Evolutionary conservation across 2,329 filamentous ascomycete genomes (phyloP).

Genomic region (Leptographium wingfieldii): DNA sequence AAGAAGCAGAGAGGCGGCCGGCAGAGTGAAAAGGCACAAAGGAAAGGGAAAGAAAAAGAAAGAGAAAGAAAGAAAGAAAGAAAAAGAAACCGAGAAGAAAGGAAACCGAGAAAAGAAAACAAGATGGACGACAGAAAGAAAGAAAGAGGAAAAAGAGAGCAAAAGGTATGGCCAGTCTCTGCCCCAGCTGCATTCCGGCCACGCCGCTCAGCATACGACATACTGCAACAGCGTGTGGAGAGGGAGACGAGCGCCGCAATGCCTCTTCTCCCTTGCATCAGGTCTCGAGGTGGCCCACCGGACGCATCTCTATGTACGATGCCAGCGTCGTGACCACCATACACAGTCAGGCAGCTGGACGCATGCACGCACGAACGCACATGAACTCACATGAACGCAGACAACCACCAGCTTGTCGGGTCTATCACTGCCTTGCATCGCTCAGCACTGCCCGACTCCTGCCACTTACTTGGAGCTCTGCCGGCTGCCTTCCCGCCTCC

Average conservation of each 20-base stretch:
- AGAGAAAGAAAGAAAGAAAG: background rate
- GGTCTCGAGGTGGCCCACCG: background rate
- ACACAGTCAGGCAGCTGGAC: background rate
- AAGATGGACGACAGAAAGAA: background rate
- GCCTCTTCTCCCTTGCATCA: background rate
- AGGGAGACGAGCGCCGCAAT: background rate
- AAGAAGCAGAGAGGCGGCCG: background rate
- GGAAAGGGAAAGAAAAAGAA: background rate
- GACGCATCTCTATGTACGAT: background rate
- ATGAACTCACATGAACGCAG: background rate
- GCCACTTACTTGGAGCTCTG: background rate
- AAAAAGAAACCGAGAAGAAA: background rate
- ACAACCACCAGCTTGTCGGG: background rate
- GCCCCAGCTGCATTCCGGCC: background rate
- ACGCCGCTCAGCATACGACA: background rate
- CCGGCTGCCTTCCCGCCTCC: background rate
- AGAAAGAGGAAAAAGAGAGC: too few species aligned
- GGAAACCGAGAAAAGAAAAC: background rate
- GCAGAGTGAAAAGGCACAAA: background rate
- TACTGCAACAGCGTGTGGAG: background rate
- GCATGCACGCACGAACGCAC: background rate
- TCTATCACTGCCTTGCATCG: background rate
- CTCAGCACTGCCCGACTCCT: background rate
- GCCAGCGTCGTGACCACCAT: background rate
- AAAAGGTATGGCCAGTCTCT: too few species aligned